Conservation (phyloP, 1,284 basidiomycete species). For the Fistulinella staudtii region DNA sequence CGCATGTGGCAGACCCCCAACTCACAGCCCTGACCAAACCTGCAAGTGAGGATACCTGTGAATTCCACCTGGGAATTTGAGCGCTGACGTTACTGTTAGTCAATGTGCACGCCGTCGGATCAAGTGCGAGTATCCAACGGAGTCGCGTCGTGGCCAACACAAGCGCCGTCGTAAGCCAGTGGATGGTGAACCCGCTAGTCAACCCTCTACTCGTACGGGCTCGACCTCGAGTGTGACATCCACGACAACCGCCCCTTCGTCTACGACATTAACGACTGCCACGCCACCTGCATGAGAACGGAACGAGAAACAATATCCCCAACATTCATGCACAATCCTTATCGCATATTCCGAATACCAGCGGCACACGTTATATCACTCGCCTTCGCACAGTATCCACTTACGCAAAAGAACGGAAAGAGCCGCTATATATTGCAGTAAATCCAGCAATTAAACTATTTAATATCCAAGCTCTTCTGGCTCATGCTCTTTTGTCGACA, state of each 20-base stretch:
- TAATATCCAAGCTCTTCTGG: slow-evolving; percentile 22
- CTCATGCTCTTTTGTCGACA: slow-evolving; percentile 9
- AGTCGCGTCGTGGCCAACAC: slow-evolving; percentile 50
- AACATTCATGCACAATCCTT: slow-evolving; percentile 4
- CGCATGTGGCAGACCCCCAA: slow-evolving; percentile 36
- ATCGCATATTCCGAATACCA: slow-evolving; percentile 11
- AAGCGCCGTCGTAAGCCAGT: slow-evolving; percentile 38
- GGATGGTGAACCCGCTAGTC: slow-evolving; percentile 24
- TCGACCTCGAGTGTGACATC: slow-evolving; percentile 20
- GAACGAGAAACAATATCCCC: slow-evolving; percentile 9
- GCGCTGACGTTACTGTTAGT: slow-evolving; percentile 33
- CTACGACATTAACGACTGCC: slow-evolving; percentile 19
- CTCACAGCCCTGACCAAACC: slow-evolving; percentile 32
- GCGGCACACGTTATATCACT: slow-evolving; percentile 6
- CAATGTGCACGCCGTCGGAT: slow-evolving; percentile 47
- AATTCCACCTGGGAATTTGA: slow-evolving; percentile 7
- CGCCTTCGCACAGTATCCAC: slow-evolving; percentile 9
- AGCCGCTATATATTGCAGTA: slow-evolving; percentile 28
- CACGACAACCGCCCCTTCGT: slow-evolving; percentile 14
- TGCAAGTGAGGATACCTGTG: slow-evolving; percentile 34
- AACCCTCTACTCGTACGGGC: slow-evolving; percentile 23
- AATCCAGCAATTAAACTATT: slow-evolving; percentile 22
- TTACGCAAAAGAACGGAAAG: slow-evolving; percentile 17
- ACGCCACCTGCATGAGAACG: slow-evolving; percentile 22
- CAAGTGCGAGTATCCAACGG: slow-evolving; percentile 48